Conservation (phyloP, 1,284 basidiomycete species). For the Fomitopsis palustris region DNA sequence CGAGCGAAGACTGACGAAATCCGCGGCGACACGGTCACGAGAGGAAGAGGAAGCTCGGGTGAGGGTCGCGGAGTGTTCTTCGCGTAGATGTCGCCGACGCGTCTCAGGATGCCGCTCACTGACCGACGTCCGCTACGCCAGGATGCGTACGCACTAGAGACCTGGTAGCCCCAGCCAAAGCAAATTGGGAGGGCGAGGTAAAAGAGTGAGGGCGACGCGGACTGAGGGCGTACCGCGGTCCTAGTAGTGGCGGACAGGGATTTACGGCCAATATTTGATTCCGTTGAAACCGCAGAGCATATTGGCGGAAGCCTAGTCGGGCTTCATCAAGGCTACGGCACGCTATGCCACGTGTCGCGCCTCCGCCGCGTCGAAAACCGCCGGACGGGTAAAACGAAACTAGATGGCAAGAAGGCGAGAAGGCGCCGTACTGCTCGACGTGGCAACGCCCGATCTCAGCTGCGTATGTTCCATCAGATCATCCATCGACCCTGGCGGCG, state of each 20-base stretch:
- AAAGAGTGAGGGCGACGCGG: conserved; percentile 19
- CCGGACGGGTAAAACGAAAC: conserved; percentile 13
- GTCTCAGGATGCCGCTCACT: conserved; percentile 8
- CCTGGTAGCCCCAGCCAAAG: conserved; percentile 10
- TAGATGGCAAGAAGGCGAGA: conserved; percentile 3
- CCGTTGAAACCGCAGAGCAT: conserved; percentile 23
- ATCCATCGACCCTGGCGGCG: neutral
- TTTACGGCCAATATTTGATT: conserved; percentile 25
- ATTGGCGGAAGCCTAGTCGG: conserved; percentile 18
- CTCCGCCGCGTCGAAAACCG: conserved; percentile 13
- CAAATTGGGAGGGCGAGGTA: conserved; percentile 17
- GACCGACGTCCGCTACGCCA: conserved; percentile 6
- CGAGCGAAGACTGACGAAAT: neutral
- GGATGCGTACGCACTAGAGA: neutral
- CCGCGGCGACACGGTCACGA: neutral
- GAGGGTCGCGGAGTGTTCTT: neutral
- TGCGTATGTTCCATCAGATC: conserved; percentile 12
- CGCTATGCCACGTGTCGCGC: conserved; percentile 11
- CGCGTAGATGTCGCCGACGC: conserved; percentile 1
- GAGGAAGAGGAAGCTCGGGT: neutral
- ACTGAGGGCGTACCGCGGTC: conserved; percentile 16
- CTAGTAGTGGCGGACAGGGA: conserved; percentile 20
- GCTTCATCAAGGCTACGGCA: conserved; percentile 4
- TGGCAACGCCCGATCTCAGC: conserved; percentile 8
- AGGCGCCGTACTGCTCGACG: neutral